A percentile compares a stretch with the other conserved stretches of the same genome.
These are phyloP conservation scores for Aureobasidium lini DNA, from an alignment of 2,329 filamentous ascomycete genomes.

Conservation along the genomic window DNA sequence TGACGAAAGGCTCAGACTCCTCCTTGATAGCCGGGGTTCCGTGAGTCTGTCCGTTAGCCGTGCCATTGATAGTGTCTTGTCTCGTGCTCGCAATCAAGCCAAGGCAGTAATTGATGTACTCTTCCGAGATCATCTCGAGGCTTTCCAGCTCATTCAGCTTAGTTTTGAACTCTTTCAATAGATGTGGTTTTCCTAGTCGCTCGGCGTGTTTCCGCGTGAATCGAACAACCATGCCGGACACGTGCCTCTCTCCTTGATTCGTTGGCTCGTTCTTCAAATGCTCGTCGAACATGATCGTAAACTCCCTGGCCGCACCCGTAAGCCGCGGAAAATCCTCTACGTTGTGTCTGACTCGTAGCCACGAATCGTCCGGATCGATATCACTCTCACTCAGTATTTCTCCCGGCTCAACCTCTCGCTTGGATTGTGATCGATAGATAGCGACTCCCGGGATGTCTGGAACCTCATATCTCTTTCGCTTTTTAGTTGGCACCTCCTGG, in stretches of 20 bases:
- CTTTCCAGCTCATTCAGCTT: constrained; percentile 28
- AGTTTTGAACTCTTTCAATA: constrained; percentile 23
- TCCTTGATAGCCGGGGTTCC: background rate
- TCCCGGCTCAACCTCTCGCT: constrained; percentile 30
- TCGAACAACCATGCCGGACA: constrained; percentile 32
- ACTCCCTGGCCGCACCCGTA: constrained; percentile 24
- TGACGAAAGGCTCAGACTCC: background rate
- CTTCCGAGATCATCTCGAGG: constrained; percentile 24
- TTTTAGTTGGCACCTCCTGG: constrained; percentile 16
- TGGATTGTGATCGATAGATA: constrained; percentile 35
- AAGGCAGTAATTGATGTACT: constrained; percentile 17
- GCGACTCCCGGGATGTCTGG: constrained; percentile 30
- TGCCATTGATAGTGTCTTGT: background rate
- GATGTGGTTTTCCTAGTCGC: constrained; percentile 19
- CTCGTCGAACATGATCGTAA: constrained; percentile 31
- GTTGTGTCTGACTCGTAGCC: constrained; percentile 29
- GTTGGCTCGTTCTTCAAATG: constrained; percentile 32
- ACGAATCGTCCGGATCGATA: constrained; percentile 33
- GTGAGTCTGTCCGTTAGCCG: background rate
- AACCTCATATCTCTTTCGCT: constrained; percentile 27
- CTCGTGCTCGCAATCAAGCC: background rate
- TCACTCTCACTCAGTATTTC: constrained; percentile 38
- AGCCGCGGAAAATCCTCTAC: constrained; percentile 19
- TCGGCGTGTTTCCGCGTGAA: constrained; percentile 27
- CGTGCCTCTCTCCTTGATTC: constrained; percentile 24